Percentiles rank a stretch among this genome's conserved stretches.
Evolutionary conservation across 371 early-diverging fungal species (phyloP).

Genomic region (Chytridium lagenaria): DNA sequence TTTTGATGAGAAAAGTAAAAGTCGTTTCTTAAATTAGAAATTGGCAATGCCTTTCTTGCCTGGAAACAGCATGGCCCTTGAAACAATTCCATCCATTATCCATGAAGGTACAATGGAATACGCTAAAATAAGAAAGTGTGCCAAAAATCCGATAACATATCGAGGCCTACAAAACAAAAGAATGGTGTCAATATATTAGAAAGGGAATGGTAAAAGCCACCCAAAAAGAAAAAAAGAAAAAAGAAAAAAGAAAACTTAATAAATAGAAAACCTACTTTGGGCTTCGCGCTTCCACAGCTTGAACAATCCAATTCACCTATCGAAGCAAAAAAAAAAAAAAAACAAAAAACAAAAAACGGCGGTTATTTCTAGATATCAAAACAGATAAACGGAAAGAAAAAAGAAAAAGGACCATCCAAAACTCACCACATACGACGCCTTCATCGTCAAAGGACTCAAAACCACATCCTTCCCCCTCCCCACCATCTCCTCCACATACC

Average conservation of each 20-base stretch:
- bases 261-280: slow-evolving; percentile 14
- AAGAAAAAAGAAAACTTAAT: neutral
- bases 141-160: slow-evolving; percentile 17
- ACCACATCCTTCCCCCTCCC: neutral
- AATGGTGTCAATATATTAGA: neutral
- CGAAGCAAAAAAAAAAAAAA: neutral
- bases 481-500: slow-evolving; percentile 1
- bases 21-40: too few relatives aligned
- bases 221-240: neutral
- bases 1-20: too few relatives aligned
- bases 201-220: neutral
- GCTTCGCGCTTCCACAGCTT: neutral
- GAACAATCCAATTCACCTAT: neutral
- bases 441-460: slow-evolving; percentile 9
- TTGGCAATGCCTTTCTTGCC: too few relatives aligned
- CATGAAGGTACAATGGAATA: slow-evolving; percentile 13
- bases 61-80: neutral
- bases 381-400: too few relatives aligned
- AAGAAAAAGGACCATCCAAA: too few relatives aligned
- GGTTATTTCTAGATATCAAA: neutral
- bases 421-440: slow-evolving; percentile 24
- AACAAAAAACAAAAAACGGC: neutral
- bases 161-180: neutral
- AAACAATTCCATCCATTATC: neutral
- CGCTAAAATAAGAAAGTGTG: slow-evolving; percentile 2